These are phyloP conservation scores for Saccharomycopsis phalli DNA, from an alignment of 1,139 yeast genomes.

Conservation along the genomic window DNA sequence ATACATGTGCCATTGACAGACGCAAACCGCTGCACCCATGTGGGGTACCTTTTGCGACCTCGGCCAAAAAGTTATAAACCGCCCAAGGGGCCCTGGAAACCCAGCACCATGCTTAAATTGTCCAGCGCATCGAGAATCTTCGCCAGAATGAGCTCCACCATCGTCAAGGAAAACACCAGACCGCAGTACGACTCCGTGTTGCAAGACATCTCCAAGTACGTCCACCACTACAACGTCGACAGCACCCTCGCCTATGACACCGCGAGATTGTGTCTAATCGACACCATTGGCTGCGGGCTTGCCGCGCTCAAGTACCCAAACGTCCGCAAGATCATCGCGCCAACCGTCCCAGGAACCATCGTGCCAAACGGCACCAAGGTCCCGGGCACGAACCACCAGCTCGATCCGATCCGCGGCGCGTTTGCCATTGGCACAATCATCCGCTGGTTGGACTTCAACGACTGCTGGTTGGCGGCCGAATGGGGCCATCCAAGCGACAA, in stretches of 20 bases:
- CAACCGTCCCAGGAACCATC: conserved; percentile 45
- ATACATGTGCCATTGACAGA: neutral
- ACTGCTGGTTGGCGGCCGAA: conserved; percentile 58
- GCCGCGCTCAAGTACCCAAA: conserved; percentile 48
- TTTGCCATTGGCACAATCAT: conserved; percentile 48
- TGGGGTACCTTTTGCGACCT: neutral
- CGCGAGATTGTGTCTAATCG: conserved; percentile 44
- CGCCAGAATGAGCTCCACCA: conserved; percentile 17
- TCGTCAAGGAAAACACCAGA: conserved; percentile 36
- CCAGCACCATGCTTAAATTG: conserved; percentile 3
- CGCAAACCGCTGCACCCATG: neutral
- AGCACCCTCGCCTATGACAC: conserved; percentile 43
- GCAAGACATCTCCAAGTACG: conserved; percentile 41
- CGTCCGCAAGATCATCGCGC: conserved; percentile 41
- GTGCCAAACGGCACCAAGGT: conserved; percentile 48
- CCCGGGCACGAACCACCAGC: conserved; percentile 40
- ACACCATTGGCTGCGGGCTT: conserved; percentile 52
- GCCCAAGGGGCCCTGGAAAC: too few relatives aligned
- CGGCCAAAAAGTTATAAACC: neutral
- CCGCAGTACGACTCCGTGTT: conserved; percentile 43
- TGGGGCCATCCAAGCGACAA: conserved; percentile 62
- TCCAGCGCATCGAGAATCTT: too few relatives aligned
- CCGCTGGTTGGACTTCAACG: conserved; percentile 53
- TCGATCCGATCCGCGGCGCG: conserved; percentile 51
- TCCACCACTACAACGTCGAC: conserved; percentile 38